Base-by-base conservation (phyloP, 2,329 filamentous ascomycete species). In the Aspergillus ochraceus region DNA sequence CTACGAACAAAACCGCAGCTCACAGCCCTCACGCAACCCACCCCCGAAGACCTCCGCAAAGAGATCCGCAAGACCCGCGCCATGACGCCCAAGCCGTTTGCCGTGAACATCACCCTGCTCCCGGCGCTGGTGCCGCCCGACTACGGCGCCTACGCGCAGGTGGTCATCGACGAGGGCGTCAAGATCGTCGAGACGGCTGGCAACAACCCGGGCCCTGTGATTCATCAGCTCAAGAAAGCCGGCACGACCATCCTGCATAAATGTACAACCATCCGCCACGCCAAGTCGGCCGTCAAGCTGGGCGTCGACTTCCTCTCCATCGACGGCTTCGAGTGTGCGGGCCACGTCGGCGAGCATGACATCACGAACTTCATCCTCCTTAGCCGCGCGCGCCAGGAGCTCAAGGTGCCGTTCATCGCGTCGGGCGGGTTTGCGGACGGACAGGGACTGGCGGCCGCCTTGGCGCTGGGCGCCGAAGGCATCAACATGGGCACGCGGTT, bases 401-500 rank as follows among this genome's bases (percentile, higher is more conserved):
- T 99, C 42, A 85, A 84, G 39, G 86, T 96, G 10, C 95, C 95
- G 0, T 99, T 98, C 76, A 97, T 99, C 73, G 95, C 95, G 0
- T 96, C 90, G 1, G 95, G 95, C 58, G 95, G 95, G 2, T 98
- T 99, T 73, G 94, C 92, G 12, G 95, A 99, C 74, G 95, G 95
- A 0, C 87, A 96, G 70, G 95, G 95, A 4, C 84, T 99, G 20
- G 95, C 95, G 1, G 95, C 94, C 2, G 95, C 95, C 8, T 81
- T 99, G 68, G 89, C 89, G 46, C 84, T 99, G 12, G 95, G 95
- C 39, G 95, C 95, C 0, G 91, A 91, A 75, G 95, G 95, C 64
- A 88, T 98, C 79, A 99, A 99, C 80, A 99, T 99, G 95, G 95
- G 95, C 59, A 99, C 95, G 10, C 84, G 95, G 47, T 99, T 98